These are phyloP conservation scores for Umbellularia californica DNA, from an alignment of 164 flowering plant genomes.

Conservation along the genomic window DNA sequence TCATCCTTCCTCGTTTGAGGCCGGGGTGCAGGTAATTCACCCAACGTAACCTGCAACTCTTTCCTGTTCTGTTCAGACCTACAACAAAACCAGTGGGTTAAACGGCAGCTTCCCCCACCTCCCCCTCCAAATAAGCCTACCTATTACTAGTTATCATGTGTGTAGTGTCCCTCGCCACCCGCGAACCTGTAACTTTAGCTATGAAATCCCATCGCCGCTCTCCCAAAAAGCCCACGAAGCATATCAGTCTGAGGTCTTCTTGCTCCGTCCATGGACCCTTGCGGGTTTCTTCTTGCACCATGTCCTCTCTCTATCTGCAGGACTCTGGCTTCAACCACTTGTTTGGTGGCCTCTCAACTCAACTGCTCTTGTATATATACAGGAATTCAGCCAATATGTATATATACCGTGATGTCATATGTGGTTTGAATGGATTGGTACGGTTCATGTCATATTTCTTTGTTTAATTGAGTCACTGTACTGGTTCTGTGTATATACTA, in stretches of 20 bases:
- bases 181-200: conserved; percentile 98
- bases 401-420: no score
- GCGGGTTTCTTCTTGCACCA: conserved; percentile 56
- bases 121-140: conserved; percentile 47
- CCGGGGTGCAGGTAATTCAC: conserved; percentile 96
- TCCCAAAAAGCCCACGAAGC: conserved; percentile 78
- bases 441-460: no score
- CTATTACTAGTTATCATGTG: conserved; percentile 21
- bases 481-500: no score
- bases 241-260: conserved; percentile 73
- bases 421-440: no score
- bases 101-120: conserved; percentile 26
- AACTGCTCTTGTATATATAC: not conserved
- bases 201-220: conserved; percentile 98
- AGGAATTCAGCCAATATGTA: not conserved
- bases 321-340: not conserved
- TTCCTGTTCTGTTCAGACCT: conserved; percentile 98
- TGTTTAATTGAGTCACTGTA: no score
- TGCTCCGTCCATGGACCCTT: conserved; percentile 99
- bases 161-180: conserved; percentile 58
- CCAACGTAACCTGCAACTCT: conserved; percentile 98
- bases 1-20: conserved; percentile 90
- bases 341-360: not conserved
- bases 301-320: conserved; percentile 14
- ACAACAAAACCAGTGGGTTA: conserved; percentile 49